A percentile compares a stretch with the other conserved stretches of the same genome.
phyloP scores from a whole-genome alignment of 441 rosid genomes.

The Brassica hybrid region DNA sequence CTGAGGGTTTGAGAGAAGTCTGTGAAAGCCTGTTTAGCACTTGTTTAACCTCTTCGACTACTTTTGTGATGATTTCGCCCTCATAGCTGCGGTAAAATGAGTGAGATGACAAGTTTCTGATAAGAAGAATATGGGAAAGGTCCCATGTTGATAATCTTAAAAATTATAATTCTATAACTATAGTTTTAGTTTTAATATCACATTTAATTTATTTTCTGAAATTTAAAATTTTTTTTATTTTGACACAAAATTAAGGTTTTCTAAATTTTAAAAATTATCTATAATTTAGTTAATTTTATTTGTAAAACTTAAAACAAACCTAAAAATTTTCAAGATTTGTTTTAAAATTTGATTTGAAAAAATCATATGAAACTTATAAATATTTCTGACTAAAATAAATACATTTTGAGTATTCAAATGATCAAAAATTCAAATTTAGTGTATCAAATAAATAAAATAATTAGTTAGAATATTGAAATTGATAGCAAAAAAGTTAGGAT shows the following conservation, averaged over 20 bases:
- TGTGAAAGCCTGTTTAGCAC: neutral
- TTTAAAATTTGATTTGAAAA: no score
- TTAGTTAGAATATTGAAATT: neutral
- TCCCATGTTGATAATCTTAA: neutral
- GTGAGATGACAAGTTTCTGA: neutral
- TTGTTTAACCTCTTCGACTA: neutral
- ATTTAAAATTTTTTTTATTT: no score
- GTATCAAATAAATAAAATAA: neutral
- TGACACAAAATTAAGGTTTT: no score
- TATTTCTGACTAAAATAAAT: neutral
- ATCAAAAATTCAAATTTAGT: neutral
- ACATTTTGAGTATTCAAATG: neutral
- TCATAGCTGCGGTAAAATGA: constrained; percentile 22
- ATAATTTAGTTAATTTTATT: neutral
- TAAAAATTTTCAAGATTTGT: neutral
- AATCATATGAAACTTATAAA: neutral
- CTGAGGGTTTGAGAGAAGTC: neutral
- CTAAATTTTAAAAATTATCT: neutral
- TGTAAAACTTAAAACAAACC: neutral
- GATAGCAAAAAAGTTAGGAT: neutral
- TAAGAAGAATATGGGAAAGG: neutral
- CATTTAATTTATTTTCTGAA: neutral
- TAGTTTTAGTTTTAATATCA: neutral
- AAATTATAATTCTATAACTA: no score
- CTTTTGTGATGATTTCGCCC: neutral